phyloP scores from a whole-genome alignment of 768 basidiomycete species.

The Mycena filopes region DNA sequence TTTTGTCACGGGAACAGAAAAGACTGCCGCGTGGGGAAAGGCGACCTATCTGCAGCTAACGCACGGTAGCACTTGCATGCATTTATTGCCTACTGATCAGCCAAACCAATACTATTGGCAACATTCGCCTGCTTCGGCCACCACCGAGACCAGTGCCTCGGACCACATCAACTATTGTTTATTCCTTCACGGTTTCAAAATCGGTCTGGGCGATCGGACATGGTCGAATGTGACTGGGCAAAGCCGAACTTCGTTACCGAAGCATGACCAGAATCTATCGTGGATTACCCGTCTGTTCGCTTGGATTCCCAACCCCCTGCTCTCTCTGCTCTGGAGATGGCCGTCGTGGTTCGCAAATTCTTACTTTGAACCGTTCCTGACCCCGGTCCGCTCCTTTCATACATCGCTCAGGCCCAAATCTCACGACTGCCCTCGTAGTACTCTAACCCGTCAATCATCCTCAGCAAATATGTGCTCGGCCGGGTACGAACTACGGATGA shows the following conservation, averaged over 20 bases:
- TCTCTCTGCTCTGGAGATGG: background rate
- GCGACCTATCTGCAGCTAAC: background rate
- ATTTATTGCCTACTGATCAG: background rate
- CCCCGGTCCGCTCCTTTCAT: no score
- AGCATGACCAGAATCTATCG: background rate
- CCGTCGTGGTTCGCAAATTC: background rate
- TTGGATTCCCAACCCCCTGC: background rate
- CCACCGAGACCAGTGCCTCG: background rate
- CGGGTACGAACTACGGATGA: background rate
- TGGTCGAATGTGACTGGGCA: background rate
- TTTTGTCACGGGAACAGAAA: conserved; percentile 26
- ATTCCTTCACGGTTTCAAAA: background rate
- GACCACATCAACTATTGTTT: background rate
- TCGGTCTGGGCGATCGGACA: background rate
- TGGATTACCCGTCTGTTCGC: background rate
- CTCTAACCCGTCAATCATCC: background rate
- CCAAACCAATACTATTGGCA: background rate
- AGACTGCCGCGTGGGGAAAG: background rate
- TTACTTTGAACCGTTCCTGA: background rate
- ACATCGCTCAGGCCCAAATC: no score
- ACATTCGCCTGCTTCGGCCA: background rate
- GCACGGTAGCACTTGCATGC: background rate
- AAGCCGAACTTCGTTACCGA: background rate
- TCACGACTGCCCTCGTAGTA: background rate
- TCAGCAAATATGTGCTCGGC: background rate